A percentile compares a stretch with the other conserved stretches of the same genome.
These are phyloP conservation scores for Bjerkandera adusta DNA, from an alignment of 1,284 basidiomycete species.

Conservation along the genomic window DNA sequence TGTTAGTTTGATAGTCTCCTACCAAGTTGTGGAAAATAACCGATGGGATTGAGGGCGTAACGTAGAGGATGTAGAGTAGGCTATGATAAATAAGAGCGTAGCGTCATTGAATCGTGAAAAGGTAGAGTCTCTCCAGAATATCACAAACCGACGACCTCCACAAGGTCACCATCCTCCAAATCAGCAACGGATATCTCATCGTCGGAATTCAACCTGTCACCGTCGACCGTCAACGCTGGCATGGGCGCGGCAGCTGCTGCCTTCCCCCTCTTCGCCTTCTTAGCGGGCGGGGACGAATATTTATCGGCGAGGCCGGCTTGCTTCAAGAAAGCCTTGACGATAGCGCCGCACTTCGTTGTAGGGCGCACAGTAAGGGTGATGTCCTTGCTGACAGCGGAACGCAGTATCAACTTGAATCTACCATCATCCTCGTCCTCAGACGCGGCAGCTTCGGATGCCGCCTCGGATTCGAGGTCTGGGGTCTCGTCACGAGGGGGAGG, in stretches of 20 bases:
- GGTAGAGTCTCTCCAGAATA: no score
- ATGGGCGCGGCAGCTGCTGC: slow-evolving; percentile 25
- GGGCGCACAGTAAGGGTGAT: slow-evolving; percentile 66
- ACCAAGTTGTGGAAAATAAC: no score
- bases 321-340: slow-evolving; percentile 69
- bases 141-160: slow-evolving; percentile 68
- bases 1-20: no score
- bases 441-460: slow-evolving; percentile 23
- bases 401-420: slow-evolving; percentile 63
- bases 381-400: slow-evolving; percentile 52
- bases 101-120: not conserved
- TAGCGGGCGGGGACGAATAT: slow-evolving; percentile 34
- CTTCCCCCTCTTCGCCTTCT: slow-evolving; percentile 27
- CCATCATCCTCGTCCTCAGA: slow-evolving; percentile 38
- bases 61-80: no score
- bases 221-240: slow-evolving; percentile 62
- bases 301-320: slow-evolving; percentile 55
- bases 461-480: slow-evolving; percentile 21
- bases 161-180: slow-evolving; percentile 73
- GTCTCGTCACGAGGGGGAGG: slow-evolving; percentile 21
- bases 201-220: slow-evolving; percentile 58
- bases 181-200: slow-evolving; percentile 61
- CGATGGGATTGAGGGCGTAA: no score
- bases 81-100: not conserved
- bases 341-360: slow-evolving; percentile 70